Conservation (phyloP, 768 basidiomycete genomes). For the Hypsizygus marmoreus region DNA sequence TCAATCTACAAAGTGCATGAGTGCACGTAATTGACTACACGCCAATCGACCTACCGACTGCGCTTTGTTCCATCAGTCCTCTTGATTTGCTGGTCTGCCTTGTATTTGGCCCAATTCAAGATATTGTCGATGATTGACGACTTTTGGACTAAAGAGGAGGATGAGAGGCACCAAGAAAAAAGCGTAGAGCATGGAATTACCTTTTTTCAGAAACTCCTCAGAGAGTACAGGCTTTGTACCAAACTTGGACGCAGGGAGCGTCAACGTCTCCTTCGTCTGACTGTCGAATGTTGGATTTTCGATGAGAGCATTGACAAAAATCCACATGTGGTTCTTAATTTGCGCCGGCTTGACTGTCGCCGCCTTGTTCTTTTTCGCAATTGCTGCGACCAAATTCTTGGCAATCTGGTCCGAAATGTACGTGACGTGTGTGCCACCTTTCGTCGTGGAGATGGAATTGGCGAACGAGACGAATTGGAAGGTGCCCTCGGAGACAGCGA, state of each 20-base stretch:
- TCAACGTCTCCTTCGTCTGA: constrained; percentile 97
- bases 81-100: constrained; percentile 94
- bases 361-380: constrained; percentile 96
- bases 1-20: constrained; percentile 54
- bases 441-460: constrained; percentile 95
- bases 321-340: constrained; percentile 98
- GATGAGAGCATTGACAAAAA: constrained; percentile 93
- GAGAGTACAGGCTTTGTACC: constrained; percentile 82
- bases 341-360: constrained; percentile 92
- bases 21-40: not conserved
- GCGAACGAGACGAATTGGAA: constrained; percentile 97
- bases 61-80: constrained; percentile 94
- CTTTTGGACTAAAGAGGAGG: constrained; percentile 64
- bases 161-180: not conserved
- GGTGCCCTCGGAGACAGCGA: constrained; percentile 89
- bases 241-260: constrained; percentile 84
- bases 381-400: constrained; percentile 76
- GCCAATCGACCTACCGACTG: constrained; percentile 57
- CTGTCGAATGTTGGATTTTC: constrained; percentile 99
- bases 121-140: constrained; percentile 90
- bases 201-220: constrained; percentile 97
- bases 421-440: constrained; percentile 93
- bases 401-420: constrained; percentile 87
- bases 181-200: constrained; percentile 40
- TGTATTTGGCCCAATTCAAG: constrained; percentile 95